Conservation (phyloP, 495 filamentous ascomycete species). For the Trichoderma erinaceum region DNA sequence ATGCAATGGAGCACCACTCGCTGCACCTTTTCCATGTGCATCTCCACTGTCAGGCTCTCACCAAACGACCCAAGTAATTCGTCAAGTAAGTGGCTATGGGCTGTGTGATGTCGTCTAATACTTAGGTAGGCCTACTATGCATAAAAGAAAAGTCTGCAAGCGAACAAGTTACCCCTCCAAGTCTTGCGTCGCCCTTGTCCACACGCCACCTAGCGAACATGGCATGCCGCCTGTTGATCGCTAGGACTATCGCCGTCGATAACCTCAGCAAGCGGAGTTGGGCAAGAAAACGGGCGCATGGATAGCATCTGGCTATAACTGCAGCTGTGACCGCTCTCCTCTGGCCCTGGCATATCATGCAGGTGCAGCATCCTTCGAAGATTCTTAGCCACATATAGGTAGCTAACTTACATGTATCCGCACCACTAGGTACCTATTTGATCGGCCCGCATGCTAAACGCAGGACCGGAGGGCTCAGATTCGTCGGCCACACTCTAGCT, state of each 20-base stretch:
- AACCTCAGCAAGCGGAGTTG: conserved; percentile 1
- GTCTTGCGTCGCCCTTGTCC: not conserved
- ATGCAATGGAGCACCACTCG: too few species aligned
- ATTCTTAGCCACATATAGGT: not conserved
- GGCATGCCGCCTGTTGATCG: conserved; percentile 4
- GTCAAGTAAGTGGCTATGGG: not conserved
- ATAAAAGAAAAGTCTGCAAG: conserved; percentile 2
- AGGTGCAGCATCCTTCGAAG: not conserved
- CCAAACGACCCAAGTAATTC: not conserved
- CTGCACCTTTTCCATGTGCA: not conserved
- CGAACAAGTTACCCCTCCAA: conserved; percentile 9
- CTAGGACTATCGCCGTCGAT: conserved; percentile 3
- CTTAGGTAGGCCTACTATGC: not conserved
- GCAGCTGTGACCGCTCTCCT: not conserved
- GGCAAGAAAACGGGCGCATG: not conserved
- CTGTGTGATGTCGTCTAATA: not conserved
- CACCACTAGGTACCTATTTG: not conserved
- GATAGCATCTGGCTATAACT: not conserved
- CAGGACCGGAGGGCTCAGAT: conserved; percentile 3
- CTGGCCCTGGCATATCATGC: conserved; percentile 10
- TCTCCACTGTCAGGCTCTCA: not conserved
- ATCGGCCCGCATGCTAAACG: not conserved
- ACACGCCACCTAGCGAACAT: conserved; percentile 3
- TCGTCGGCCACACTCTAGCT: not conserved
- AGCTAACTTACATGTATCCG: not conserved